A percentile compares a stretch with the other conserved stretches of the same genome.
Conservation (phyloP, 1,284 basidiomycete species). For the Pascua sp. region DNA sequence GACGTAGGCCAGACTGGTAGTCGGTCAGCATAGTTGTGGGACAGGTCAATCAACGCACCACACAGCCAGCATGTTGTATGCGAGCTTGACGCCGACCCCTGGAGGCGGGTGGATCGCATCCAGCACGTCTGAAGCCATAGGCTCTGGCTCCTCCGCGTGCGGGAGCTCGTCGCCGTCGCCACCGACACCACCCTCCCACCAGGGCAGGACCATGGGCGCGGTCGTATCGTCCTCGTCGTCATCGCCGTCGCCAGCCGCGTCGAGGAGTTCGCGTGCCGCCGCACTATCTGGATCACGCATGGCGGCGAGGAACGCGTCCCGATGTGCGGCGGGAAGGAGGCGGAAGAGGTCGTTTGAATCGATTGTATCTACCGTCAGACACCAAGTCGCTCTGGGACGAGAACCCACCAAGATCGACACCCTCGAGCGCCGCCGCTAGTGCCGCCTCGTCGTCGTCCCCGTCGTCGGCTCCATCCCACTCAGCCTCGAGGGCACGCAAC, state of each 20-base stretch:
- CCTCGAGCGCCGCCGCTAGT: conserved; percentile 29
- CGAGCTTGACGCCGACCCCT: conserved; percentile 32
- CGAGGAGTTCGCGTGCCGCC: conserved; percentile 32
- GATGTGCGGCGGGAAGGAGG: conserved; percentile 39
- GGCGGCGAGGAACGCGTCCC: conserved; percentile 41
- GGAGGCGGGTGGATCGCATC: conserved; percentile 17
- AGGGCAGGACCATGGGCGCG: conserved; percentile 11
- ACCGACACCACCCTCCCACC: conserved; percentile 14
- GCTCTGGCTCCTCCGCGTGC: conserved; percentile 11
- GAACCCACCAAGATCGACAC: conserved; percentile 40
- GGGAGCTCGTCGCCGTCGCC: conserved; percentile 7
- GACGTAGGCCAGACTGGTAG: conserved; percentile 39
- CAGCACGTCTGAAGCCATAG: conserved; percentile 8
- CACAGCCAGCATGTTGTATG: conserved; percentile 42
- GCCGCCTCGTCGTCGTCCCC: conserved; percentile 31
- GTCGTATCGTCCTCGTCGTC: conserved; percentile 12
- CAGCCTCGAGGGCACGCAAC: conserved; percentile 22
- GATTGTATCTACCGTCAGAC: conserved; percentile 34
- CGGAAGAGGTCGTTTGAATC: conserved; percentile 45
- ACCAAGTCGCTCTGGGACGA: not conserved
- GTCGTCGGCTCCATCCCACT: conserved; percentile 30
- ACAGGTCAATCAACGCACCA: conserved; percentile 25
- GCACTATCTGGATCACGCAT: conserved; percentile 40
- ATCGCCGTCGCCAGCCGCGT: conserved; percentile 19
- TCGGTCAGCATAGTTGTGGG: not conserved